Base-by-base conservation (phyloP, 345 rosid genomes). In the Citrus cavaleriei region DNA sequence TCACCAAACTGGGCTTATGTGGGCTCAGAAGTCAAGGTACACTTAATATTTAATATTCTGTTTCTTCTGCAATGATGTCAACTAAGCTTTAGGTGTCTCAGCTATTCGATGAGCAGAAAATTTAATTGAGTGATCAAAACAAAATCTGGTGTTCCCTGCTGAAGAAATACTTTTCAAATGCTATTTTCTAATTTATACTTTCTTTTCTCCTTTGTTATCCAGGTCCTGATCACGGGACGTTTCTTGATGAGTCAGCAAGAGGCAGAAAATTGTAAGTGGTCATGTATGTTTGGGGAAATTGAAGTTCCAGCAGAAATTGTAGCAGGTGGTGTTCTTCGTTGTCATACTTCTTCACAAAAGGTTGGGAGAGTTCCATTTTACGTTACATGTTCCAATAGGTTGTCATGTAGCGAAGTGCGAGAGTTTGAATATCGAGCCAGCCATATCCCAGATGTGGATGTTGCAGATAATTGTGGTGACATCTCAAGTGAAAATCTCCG, bases 231-330 rank as follows among this genome's bases (percentile, higher is more conserved):
- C 78, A 71, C 46, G 0, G 75, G 75, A 55, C 57, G 62, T 19
- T 71, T 71, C 40, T 85, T 88, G 28, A 95, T 30, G 46, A 71
- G 75, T 87, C 95, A 90, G 73, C 86, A 92, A 81, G 97, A 86
- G 80, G 85, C 82, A 62, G 84, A 86, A 83, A 84, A 72, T 12
- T 84, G 81, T 72, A 83, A 87, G 68, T 94, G 97, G 98, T 96
- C 97, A 57, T 93, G 98, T 87, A 94, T 96, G 97, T 94, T 96
- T 87, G 99, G 98, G 25, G 97, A 96, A 86, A 89, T 93, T 77
- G 99, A 96, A 89, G 98, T 94, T 71, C 75, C 62, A 18, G 98
- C 98, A 46, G 92, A 94, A 74, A 84, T 91, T 70, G 76, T 94
- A 74, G 93, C 94, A 63, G 91, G 87, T 88, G 97, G 97, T 75